Evolutionary conservation across 2,329 filamentous ascomycete species (phyloP).

Genomic region (Alternaria tenuissima): DNA sequence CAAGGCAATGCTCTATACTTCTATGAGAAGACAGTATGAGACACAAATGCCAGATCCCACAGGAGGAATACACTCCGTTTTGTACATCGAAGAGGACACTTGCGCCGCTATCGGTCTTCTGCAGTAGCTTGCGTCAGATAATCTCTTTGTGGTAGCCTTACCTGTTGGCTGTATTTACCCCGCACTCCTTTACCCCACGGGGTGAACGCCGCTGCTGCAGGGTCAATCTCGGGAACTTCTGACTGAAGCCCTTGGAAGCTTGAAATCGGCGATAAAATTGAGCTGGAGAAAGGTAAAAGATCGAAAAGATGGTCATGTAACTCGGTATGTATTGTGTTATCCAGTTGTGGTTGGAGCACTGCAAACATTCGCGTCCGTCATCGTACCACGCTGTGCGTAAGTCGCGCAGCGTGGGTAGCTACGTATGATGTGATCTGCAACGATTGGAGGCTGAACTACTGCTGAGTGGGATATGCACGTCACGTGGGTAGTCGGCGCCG

Average conservation of each 20-base stretch:
- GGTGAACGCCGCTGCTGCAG: slow-evolving; percentile 10
- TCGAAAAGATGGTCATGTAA: neutral
- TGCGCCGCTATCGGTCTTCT: slow-evolving; percentile 39
- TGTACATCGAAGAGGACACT: slow-evolving; percentile 18
- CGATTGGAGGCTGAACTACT: slow-evolving; percentile 24
- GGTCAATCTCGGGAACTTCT: neutral
- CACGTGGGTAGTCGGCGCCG: slow-evolving; percentile 15
- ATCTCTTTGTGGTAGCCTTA: slow-evolving; percentile 31
- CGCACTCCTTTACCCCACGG: slow-evolving; percentile 42
- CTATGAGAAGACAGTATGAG: neutral
- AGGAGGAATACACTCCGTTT: slow-evolving; percentile 7
- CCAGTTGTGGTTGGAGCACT: neutral
- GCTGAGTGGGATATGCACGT: slow-evolving; percentile 23
- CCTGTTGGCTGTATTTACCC: slow-evolving; percentile 40
- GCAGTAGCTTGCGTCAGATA: slow-evolving; percentile 34
- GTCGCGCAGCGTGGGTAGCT: slow-evolving; percentile 10
- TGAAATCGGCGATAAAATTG: neutral
- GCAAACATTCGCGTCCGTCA: neutral
- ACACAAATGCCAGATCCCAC: neutral
- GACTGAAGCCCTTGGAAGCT: neutral
- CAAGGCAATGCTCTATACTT: neutral
- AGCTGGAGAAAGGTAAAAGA: neutral
- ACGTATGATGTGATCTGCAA: slow-evolving; percentile 15
- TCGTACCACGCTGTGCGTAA: slow-evolving; percentile 10
- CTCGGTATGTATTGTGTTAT: neutral